These are phyloP conservation scores for Crucihimalaya himalaica DNA, from an alignment of 345 rosid genomes.

Conservation along the genomic window DNA sequence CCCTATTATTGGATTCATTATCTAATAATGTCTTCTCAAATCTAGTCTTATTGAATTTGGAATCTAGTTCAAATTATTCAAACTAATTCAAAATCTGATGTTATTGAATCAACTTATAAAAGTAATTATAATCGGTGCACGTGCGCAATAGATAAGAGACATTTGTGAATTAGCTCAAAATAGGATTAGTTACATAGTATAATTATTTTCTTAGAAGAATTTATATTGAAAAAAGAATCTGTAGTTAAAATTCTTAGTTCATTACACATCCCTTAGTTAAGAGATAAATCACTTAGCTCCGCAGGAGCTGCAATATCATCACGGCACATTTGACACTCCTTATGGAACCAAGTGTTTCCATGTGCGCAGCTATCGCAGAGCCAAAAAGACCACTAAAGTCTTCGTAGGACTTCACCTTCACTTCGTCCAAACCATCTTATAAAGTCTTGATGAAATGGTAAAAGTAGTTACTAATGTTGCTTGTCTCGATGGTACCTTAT, in stretches of 20 bases:
- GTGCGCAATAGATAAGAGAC: neutral
- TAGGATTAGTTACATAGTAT: neutral
- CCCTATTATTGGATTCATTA: neutral
- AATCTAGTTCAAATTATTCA: neutral
- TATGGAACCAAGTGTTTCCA: conserved; percentile 20
- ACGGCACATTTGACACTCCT: conserved; percentile 18
- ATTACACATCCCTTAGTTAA: too few species aligned
- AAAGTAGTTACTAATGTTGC: conserved; percentile 23
- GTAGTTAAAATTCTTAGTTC: too few species aligned
- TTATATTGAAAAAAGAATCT: neutral
- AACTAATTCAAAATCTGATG: neutral
- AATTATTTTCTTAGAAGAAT: too few species aligned
- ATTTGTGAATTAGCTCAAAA: neutral
- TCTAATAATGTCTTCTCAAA: neutral
- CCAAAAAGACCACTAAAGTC: conserved; percentile 7
- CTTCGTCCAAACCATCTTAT: conserved; percentile 13
- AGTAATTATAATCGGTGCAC: neutral
- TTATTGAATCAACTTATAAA: neutral
- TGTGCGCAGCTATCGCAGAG: conserved; percentile 26
- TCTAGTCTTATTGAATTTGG: neutral
- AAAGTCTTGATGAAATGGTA: conserved; percentile 14
- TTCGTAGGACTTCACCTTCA: conserved; percentile 24
- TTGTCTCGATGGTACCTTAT: neutral
- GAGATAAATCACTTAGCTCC: neutral
- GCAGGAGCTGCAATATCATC: neutral